Evolutionary conservation across 1,284 basidiomycete genomes (phyloP).

Genomic region (Hypsizygus ulmarius): DNA sequence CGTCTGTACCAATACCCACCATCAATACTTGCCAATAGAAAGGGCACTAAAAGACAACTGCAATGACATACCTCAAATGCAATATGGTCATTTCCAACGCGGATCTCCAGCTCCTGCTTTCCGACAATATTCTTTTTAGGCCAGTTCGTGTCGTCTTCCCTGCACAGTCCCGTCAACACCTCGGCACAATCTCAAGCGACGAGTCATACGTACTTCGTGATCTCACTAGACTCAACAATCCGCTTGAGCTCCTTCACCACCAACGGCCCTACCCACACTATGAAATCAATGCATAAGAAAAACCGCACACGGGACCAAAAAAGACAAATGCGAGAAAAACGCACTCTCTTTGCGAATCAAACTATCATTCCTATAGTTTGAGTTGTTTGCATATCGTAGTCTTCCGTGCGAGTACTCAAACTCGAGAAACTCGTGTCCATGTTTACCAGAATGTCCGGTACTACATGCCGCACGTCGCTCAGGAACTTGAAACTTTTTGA

Average conservation of each 20-base stretch:
- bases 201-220: slow-evolving; percentile 73
- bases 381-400: slow-evolving; percentile 98
- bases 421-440: slow-evolving; percentile 97
- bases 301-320: neutral
- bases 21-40: slow-evolving; percentile 1
- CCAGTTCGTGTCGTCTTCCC: slow-evolving; percentile 98
- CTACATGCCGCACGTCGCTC: slow-evolving; percentile 38
- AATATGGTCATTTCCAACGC: slow-evolving; percentile 93
- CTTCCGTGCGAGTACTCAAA: slow-evolving; percentile 98
- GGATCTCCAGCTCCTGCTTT: slow-evolving; percentile 95
- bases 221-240: slow-evolving; percentile 93
- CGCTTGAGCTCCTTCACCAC: slow-evolving; percentile 93
- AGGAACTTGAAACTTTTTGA: neutral
- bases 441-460: slow-evolving; percentile 93
- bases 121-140: slow-evolving; percentile 98
- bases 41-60: neutral
- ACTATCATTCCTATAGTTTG: slow-evolving; percentile 97
- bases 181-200: neutral
- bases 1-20: slow-evolving; percentile 54
- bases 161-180: slow-evolving; percentile 33
- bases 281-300: no score
- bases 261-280: slow-evolving; percentile 93
- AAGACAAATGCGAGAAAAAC: slow-evolving; percentile 30
- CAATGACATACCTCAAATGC: slow-evolving; percentile 84
- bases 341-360: slow-evolving; percentile 97